phyloP scores from a whole-genome alignment of 1,284 basidiomycete species.

The Malassezia dermatis region DNA sequence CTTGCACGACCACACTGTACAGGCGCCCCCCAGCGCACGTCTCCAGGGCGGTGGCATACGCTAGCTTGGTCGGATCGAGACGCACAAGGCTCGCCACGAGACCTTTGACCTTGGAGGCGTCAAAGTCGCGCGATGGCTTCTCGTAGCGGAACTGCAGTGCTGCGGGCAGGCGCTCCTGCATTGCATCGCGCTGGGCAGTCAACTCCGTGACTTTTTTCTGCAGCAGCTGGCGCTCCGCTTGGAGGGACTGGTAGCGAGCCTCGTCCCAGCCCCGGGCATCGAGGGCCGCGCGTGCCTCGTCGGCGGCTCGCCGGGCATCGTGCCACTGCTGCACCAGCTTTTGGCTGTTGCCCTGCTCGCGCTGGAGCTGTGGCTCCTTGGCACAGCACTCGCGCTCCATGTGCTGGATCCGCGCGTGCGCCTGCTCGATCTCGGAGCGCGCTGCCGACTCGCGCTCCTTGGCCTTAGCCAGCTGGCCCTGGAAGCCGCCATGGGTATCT shows the following conservation, averaged over 20 bases:
- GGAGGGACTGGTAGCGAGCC: conserved; percentile 62
- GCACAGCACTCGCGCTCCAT: conserved; percentile 68
- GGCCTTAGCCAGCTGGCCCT: conserved; percentile 90
- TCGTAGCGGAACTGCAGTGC: conserved; percentile 75
- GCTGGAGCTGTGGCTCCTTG: conserved; percentile 69
- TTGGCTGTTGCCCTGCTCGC: conserved; percentile 71
- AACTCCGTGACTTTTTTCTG: conserved; percentile 57
- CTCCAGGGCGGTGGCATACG: conserved; percentile 81
- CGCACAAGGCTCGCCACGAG: conserved; percentile 58
- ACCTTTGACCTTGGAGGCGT: conserved; percentile 78
- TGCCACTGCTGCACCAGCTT: conserved; percentile 57
- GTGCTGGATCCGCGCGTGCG: conserved; percentile 66
- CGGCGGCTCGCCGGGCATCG: conserved; percentile 50
- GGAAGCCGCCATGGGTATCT: conserved; percentile 69
- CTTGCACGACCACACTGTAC: conserved; percentile 73
- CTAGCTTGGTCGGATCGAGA: conserved; percentile 57
- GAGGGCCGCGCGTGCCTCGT: conserved; percentile 55
- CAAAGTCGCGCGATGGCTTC: conserved; percentile 69
- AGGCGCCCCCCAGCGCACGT: conserved; percentile 80
- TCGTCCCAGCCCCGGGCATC: conserved; percentile 64
- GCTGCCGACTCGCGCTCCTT: conserved; percentile 65
- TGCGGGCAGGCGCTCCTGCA: conserved; percentile 59
- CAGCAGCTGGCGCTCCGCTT: conserved; percentile 56
- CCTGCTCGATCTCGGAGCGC: conserved; percentile 74
- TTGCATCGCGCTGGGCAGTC: conserved; percentile 61